Evolutionary conservation across 225 moss, liverwort and hornwort genomes (phyloP).

Genomic region (Pleurozium schreberi): DNA sequence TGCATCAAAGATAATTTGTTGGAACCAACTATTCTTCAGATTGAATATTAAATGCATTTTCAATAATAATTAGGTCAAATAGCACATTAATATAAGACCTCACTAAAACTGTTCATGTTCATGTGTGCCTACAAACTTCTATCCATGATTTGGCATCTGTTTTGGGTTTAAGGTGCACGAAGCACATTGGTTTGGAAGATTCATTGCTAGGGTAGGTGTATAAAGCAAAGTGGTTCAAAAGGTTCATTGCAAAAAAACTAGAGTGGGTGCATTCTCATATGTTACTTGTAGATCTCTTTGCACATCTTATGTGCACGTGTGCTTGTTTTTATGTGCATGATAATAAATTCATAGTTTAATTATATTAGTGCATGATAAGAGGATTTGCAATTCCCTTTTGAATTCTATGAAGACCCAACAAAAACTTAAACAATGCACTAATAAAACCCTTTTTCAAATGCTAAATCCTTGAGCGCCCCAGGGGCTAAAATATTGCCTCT

Average conservation of each 20-base stretch:
- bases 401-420: background rate
- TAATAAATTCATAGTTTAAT: background rate
- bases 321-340: background rate
- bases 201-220: background rate
- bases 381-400: background rate
- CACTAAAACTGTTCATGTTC: background rate
- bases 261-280: background rate
- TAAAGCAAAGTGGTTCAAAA: background rate
- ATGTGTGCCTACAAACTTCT: accelerated
- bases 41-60: background rate
- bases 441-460: background rate
- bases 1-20: background rate
- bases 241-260: background rate
- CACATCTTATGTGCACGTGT: background rate
- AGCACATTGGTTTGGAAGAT: background rate
- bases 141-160: accelerated
- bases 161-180: accelerated
- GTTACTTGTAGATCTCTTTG: background rate
- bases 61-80: background rate
- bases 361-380: background rate
- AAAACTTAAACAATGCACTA: background rate
- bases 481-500: no score
- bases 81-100: background rate
- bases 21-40: background rate
- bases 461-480: no score